These are phyloP conservation scores for Yamadazyma conglobata DNA, from an alignment of 1,139 yeast species.

Conservation along the genomic window DNA sequence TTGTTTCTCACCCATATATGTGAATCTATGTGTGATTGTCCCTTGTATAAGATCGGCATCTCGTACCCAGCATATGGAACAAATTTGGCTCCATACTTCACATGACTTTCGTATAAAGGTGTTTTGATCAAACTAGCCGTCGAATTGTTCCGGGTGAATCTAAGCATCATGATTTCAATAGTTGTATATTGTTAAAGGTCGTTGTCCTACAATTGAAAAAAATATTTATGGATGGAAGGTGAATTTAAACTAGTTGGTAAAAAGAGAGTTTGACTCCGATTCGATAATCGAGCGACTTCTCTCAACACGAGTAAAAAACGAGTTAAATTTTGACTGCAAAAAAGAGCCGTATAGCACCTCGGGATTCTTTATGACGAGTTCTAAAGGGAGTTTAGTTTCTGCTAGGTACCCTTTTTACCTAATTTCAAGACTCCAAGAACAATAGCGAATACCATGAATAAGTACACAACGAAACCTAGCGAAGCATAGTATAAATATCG, in stretches of 20 bases:
- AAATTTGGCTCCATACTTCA: slow-evolving; percentile 79
- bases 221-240: too few relatives aligned
- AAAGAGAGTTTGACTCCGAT: slow-evolving; percentile 6
- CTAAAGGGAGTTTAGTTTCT: too few relatives aligned
- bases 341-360: too few relatives aligned
- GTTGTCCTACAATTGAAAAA: too few relatives aligned
- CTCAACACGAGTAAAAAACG: slow-evolving; percentile 2
- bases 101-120: slow-evolving; percentile 78
- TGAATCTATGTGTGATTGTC: slow-evolving; percentile 83
- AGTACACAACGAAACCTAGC: slow-evolving; percentile 6
- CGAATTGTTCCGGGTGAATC: slow-evolving; percentile 27
- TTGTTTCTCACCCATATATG: slow-evolving; percentile 89
- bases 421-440: too few relatives aligned
- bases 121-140: slow-evolving; percentile 49
- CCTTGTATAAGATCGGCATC: slow-evolving; percentile 88
- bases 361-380: too few relatives aligned
- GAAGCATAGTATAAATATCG: slow-evolving; percentile 4
- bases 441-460: slow-evolving; percentile 3
- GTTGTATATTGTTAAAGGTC: too few relatives aligned
- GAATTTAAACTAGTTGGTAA: too few relatives aligned
- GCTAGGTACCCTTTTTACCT: too few relatives aligned
- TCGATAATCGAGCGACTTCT: too few relatives aligned
- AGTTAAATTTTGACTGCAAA: slow-evolving; percentile 5
- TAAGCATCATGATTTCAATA: slow-evolving; percentile 14
- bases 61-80: slow-evolving; percentile 93